Evolutionary conservation across 1,284 basidiomycete species (phyloP), one percentile per base, ranked within the genome.

Genomic region (Wallemia hederae): DNA sequence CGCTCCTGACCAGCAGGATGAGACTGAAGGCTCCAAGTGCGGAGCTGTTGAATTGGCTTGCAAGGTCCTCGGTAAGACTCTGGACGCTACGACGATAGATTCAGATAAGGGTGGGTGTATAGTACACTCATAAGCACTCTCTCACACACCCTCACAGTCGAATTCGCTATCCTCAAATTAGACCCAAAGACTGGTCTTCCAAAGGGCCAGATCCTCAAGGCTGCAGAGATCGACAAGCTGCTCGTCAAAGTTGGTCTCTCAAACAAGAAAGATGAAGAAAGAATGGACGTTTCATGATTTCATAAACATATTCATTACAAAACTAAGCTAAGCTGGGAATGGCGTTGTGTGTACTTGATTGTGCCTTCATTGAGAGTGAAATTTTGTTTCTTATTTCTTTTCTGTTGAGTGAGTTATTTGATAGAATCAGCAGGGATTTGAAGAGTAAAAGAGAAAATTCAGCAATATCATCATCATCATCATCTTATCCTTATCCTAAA

Each of bases 61-160:
- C 66, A 85, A 83, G 74, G 85, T 90, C 60, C 88, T 99, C 82
- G 91, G 89, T 77, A 98, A 97, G 79, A 97, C 92, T 58, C 96
- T 98, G 91, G 92, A 99, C 70, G 90, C 88, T 65, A 97, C 92
- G 27, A 91, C 87, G 60, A 73, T 99, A 63, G 85, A 89, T 59
- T 90, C 86, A 69, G 90, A 96, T 73, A 94, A 92, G 72, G 74
- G 90, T 92, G 65, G 69, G 85, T 77, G n/a, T 25, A 27, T 24
- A 58, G 62, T 60, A 59, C 7, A 27, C 28, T 49, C 29, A 62
- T 27, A 60, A 27, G 25, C 27, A 60, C 61, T 55, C 29, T 62
- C 60, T 27, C 60, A 59, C 27, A n/a, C 34, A 59, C 9, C 57
- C 57, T 49, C 28, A 31, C 66, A 96, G 91, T 98, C 67, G 94